These are phyloP conservation scores for Epichloe sibirici DNA, from an alignment of 2,329 filamentous ascomycete species.

Conservation along the genomic window DNA sequence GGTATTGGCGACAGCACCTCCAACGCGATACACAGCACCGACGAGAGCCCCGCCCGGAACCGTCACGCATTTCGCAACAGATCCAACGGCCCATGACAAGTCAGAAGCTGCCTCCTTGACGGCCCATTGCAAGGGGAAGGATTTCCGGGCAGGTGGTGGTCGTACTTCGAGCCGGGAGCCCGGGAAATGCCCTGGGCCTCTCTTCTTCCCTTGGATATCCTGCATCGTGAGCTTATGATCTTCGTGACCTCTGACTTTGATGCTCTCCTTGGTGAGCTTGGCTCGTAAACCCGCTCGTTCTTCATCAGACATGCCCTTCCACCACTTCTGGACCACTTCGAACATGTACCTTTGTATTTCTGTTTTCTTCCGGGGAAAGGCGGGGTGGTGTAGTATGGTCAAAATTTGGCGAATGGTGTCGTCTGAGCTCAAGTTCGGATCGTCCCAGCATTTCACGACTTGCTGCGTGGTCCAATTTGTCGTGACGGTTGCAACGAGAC, in stretches of 20 bases:
- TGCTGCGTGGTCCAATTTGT: conserved; percentile 19
- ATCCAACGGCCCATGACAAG: conserved; percentile 9
- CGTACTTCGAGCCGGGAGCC: conserved; percentile 14
- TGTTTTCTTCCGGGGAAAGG: conserved; percentile 55
- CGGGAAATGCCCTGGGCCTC: conserved; percentile 15
- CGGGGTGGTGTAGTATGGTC: conserved; percentile 75
- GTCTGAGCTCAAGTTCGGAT: conserved; percentile 52
- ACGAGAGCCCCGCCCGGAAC: not conserved
- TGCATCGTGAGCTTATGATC: conserved; percentile 16
- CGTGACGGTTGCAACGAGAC: conserved; percentile 16
- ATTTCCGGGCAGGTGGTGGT: conserved; percentile 9
- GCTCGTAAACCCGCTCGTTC: conserved; percentile 13
- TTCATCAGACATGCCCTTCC: conserved; percentile 31
- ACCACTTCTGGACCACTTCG: conserved; percentile 65
- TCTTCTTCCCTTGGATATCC: conserved; percentile 13
- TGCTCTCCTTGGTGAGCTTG: conserved; percentile 16
- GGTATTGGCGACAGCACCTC: not conserved
- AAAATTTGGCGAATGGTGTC: conserved; percentile 66
- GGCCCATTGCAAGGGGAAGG: conserved; percentile 14
- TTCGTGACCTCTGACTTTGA: conserved; percentile 15
- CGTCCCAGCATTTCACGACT: conserved; percentile 49
- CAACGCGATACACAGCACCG: not conserved
- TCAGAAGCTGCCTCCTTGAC: conserved; percentile 10
- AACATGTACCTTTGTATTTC: conserved; percentile 79
- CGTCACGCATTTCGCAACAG: conserved; percentile 8